Conservation (phyloP, 169 alveolate genomes). For the Plasmodium reichenowi region DNA sequence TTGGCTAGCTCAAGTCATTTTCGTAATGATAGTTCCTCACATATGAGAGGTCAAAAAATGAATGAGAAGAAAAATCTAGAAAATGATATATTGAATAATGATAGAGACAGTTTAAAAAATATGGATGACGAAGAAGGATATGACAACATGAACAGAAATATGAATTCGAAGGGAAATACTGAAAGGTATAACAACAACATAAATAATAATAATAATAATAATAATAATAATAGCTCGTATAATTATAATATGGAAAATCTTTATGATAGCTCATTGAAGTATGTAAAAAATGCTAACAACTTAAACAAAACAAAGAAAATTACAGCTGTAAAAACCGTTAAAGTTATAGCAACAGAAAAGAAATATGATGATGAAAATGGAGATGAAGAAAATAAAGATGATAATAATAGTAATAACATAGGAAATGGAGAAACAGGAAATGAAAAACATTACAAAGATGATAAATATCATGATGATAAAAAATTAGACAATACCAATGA, state of each 20-base stretch:
- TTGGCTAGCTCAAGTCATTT: conserved; percentile 6
- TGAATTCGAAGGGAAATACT: neutral
- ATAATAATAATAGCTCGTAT: conserved; percentile 8
- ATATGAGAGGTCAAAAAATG: neutral
- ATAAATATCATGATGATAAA: conserved; percentile 30
- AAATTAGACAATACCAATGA: conserved; percentile 20
- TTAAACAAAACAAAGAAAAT: conserved; percentile 43
- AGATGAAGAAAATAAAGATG: conserved; percentile 21
- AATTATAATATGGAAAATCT: conserved; percentile 64
- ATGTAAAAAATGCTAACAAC: conserved; percentile 70
- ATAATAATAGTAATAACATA: conserved; percentile 21
- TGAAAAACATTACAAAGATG: conserved; percentile 31
- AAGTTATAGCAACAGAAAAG: conserved; percentile 70
- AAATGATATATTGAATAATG: neutral
- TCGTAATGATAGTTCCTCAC: neutral
- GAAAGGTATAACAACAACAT: neutral
- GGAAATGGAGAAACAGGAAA: neutral
- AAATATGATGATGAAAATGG: conserved; percentile 50
- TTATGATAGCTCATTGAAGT: conserved; percentile 59
- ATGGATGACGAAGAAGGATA: neutral
- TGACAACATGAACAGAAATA: neutral
- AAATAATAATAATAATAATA: neutral
- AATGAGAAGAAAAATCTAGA: conserved; percentile 15
- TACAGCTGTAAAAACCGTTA: conserved; percentile 53
- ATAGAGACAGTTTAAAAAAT: neutral